Evolutionary conservation across 2,329 filamentous ascomycete species (phyloP), one percentile per base, ranked within the genome.

Genomic region (Helotiales sp.): DNA sequence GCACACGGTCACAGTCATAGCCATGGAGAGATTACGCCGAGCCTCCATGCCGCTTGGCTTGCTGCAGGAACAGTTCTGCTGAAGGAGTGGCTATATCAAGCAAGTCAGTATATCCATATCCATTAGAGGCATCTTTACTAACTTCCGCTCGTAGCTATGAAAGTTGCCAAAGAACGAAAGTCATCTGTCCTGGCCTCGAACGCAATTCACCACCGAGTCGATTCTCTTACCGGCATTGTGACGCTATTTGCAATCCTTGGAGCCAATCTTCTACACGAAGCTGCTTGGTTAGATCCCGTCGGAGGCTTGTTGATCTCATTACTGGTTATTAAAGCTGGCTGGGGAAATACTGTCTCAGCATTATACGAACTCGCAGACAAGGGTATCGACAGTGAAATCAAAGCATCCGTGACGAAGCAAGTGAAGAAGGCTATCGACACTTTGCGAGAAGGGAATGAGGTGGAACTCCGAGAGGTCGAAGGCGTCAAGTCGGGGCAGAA

Each of bases 401-500:
- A 89, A 72, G 76, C 77, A 2, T 87, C 87, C 0, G 84, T 97
- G 22, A 80, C 84, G 52, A 86, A 83, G 66, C 86, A 91, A 29
- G 82, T 84, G 0, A 75, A 77, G 30, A 83, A 82, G 65, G 84
- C 82, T 3, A 74, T 95, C 19, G 75, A 75, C 15, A 77, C 78
- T 5, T 69, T 88, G 19, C 72, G 73, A 52, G 76, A 81, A 51
- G 78, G 83, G 49, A 76, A 82, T 48, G 76, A 86, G 54, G 81
- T 92, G 8, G 85, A 90, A 69, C 76, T 97, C 46, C 83, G 88
- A 44, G 88, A 90, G 44, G 83, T 98, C 2, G 89, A 91, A 63
- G 95, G 95, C 54, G 83, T 96, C 75, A 99, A 99, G 76, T 95
- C 91, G 3, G 95, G 95, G 29, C 95, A 97, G 74, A 99, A 97